Base-by-base conservation (phyloP, 164 flowering plant species). In the Nymphaea thermarum region DNA sequence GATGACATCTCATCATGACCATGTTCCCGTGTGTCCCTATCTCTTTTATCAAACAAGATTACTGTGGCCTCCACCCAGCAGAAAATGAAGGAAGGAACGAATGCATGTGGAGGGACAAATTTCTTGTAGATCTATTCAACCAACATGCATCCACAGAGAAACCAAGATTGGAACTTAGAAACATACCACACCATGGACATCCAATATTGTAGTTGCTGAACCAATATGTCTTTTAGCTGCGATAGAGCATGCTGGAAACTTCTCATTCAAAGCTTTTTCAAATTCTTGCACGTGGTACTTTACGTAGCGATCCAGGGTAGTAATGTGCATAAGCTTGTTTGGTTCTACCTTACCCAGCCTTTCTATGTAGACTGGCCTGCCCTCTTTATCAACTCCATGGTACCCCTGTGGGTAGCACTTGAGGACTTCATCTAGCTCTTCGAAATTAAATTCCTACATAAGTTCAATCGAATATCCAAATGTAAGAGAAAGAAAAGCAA, bases 171-270 rank as follows among this genome's bases (percentile, higher is more conserved):
- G 36, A 25, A 25, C 36, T 25, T 25, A 25, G 14, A 51, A 62
- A 67, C 90, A 55, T 82, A 94, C 98, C 96, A 94, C 75, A 62
- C 98, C 98, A n/a, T 91, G 88, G 69, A 91, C 98, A 84, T 94
- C 98, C 73, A 94, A 70, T 45, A 94, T 87, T 41, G 98, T 89
- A 64, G 98, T 91, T 43, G 90, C 87, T 63, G 93, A 75, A 75
- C 80, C 82, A 65, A 94, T 91, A 61, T 75, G 85, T 66, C 78
- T 84, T 79, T 85, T 89, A 62, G 94, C 87, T 65, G 98, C 95
- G 78, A 94, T 81, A 42, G 98, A 89, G 80, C 98, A 94, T 6
- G 97, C 93, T 64, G 96, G 98, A 69, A 89, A 87, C 67, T 87
- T 94, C 78, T 89, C 96, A 65, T 64, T 77, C 45, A 89, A 67